Base-by-base conservation (phyloP, 1,284 basidiomycete genomes). In the Rhodotorula sp. region DNA sequence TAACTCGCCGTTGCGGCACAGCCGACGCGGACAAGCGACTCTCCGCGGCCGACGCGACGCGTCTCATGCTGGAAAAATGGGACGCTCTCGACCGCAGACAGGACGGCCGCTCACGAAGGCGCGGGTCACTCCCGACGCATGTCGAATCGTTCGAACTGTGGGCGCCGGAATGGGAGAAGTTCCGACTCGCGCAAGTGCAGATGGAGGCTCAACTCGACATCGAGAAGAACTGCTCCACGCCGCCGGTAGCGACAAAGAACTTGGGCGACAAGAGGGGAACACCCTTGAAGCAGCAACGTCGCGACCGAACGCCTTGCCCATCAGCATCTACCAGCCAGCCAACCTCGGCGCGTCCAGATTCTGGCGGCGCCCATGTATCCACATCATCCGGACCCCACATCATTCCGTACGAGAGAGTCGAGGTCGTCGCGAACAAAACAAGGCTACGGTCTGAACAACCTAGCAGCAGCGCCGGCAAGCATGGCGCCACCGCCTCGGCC, bases 141-240 rank as follows among this genome's bases (percentile, higher is more conserved):
- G 66, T 68, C 12, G 31, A 46, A 26, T 59, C 65, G 46, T 71
- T 58, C 49, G 66, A 68, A 34, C 16, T 58, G 34, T 71, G 70
- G 70, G 29, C 47, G 20, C 47, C 54, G 1, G 63, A 65, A 43
- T 49, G 29, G 54, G 70, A 71, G 46, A 16, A 56, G 16, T 65
- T 71, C 43, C 51, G 70, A 3, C 21, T 58, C 1, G 70, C 70
- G 52, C 70, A 71, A 58, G 70, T 71, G 39, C 66, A 71, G 51
- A 71, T 68, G 70, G 70, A 71, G 56, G 52, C 43, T 1, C n/a
- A 46, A n/a, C 16, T 62, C 20, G 70, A 68, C 16, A 57, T 62
- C 20, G 70, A 68, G 26, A 61, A 56, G 39, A n/a, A 48, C 52
- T 62, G 1, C 3, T 49, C 26, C 6, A 52, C 26, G 39, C 46